Conservation (phyloP, 176 grass and related monocot genomes). For the Aegilops sharonensis region DNA sequence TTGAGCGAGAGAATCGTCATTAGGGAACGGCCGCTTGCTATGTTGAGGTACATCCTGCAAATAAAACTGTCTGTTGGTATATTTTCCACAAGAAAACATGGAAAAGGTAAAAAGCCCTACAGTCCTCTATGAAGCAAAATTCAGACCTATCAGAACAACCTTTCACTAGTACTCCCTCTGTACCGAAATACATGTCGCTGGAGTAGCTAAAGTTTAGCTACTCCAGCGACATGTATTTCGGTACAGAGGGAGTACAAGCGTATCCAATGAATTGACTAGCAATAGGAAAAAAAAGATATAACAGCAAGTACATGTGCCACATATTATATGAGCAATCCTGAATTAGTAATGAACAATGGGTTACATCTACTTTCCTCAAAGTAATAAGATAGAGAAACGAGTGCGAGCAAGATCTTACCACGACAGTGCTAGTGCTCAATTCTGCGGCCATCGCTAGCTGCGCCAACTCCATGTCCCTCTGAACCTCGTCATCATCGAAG, state of each 20-base stretch:
- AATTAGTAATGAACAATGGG: neutral
- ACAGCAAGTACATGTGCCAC: neutral
- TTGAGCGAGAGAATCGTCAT: constrained; percentile 20
- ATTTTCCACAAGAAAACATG: neutral
- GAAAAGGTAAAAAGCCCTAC: neutral
- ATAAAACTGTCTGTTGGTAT: constrained; percentile 7
- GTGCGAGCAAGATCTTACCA: constrained; percentile 16
- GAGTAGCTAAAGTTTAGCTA: too few species aligned
- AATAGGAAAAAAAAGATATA: neutral
- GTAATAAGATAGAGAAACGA: neutral
- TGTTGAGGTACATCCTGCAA: constrained; percentile 43
- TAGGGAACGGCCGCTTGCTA: neutral
- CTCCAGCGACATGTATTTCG: too few species aligned
- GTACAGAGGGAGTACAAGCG: too few species aligned
- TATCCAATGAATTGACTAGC: neutral
- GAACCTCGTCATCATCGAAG: constrained; percentile 64
- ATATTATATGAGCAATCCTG: neutral
- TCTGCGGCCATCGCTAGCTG: constrained; percentile 49
- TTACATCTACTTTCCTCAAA: neutral
- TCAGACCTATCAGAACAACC: neutral
- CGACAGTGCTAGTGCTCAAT: constrained; percentile 25
- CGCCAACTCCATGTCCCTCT: constrained; percentile 74
- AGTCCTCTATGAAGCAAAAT: neutral
- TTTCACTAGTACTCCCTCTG: neutral
- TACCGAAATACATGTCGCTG: too few species aligned